Evolutionary conservation across 1,139 yeast genomes (phyloP), one percentile per base, ranked within the genome.

Genomic region (Pichia sp.): DNA sequence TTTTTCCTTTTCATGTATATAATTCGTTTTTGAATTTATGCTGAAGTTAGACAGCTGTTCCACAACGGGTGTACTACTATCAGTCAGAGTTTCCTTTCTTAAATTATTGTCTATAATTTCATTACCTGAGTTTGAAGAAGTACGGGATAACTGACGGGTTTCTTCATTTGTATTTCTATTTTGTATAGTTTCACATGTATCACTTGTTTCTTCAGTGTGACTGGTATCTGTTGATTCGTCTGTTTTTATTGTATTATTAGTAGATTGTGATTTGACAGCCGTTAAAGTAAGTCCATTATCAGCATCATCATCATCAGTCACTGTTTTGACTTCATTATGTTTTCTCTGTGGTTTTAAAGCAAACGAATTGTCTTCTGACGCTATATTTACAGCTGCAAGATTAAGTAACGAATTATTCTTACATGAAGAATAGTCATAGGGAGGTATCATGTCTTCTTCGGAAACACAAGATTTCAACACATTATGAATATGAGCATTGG

Each of bases 361-460:
- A 13, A 40, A 25, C 9, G 45, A 41, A 18, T 26, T 26, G 18
- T 25, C 38, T 8, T 32, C 7, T 13, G 38, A 35, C 6, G 38
- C 50, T 35, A 47, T 13, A 4, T 37, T 4, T 13, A 36, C 43
- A 8, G 35, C 12, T 5, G 29, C 25, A 26, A 41, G 23, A 25
- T 43, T 43, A 18, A 47, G 34, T 20, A 47, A 23, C 5, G 50
- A 43, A 20, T 47, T 43, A 23, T 43, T 44, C 8, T 23, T 44
- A n/a, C 47, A 43, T 36, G 35, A 27, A 9, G 40, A 23, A 38
- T 41, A 29, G 16, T 47, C 29, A 30, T 34, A 43, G 6, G 50
- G 47, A 15, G 50, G 50, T 12, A 47, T 40, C 18, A 47, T 37
- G 29, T 47, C 50, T 34, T 46, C 49, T 37, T 44, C 50, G 6